Evolutionary conservation across 352 stramenopile genomes (phyloP).

Genomic region (Thalassiosira exigua): DNA sequence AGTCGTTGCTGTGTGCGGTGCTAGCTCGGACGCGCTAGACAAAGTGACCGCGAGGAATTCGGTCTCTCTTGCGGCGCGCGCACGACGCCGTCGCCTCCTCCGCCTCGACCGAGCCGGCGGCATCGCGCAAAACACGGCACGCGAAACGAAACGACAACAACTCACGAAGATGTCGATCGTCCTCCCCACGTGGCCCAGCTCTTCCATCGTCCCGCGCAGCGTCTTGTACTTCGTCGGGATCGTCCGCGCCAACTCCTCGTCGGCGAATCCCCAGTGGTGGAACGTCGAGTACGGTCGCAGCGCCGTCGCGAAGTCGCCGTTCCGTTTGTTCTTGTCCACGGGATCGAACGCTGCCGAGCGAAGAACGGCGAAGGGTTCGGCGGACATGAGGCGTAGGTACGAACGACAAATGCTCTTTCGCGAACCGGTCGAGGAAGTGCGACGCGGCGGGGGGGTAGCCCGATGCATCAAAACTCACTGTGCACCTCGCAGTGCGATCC

Average conservation of each 20-base stretch:
- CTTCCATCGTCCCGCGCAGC: constrained; percentile 55
- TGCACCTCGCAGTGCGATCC: constrained; percentile 48
- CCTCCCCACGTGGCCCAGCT: constrained; percentile 57
- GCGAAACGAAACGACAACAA: constrained; percentile 2
- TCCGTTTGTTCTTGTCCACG: constrained; percentile 31
- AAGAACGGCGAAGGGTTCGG: too few relatives aligned
- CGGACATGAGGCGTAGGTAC: too few relatives aligned
- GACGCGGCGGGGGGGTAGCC: neutral
- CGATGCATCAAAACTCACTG: too few relatives aligned
- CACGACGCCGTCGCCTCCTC: too few relatives aligned
- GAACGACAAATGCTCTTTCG: neutral
- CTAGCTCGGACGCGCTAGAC: too few relatives aligned
- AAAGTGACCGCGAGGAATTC: too few relatives aligned
- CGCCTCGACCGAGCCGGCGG: neutral
- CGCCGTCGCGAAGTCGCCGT: constrained; percentile 44
- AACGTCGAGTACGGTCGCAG: constrained; percentile 32
- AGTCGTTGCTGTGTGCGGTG: too few relatives aligned
- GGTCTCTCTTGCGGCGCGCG: too few relatives aligned
- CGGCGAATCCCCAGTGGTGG: constrained; percentile 42
- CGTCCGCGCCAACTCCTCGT: constrained; percentile 11
- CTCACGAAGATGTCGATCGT: constrained; percentile 76
- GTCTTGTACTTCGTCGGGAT: constrained; percentile 36
- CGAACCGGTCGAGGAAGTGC: neutral
- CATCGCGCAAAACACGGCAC: neutral
- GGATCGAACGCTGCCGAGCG: constrained; percentile 47